These are phyloP conservation scores for Buddleja alternifolia DNA, from an alignment of 257 asterid genomes.

Conservation along the genomic window DNA sequence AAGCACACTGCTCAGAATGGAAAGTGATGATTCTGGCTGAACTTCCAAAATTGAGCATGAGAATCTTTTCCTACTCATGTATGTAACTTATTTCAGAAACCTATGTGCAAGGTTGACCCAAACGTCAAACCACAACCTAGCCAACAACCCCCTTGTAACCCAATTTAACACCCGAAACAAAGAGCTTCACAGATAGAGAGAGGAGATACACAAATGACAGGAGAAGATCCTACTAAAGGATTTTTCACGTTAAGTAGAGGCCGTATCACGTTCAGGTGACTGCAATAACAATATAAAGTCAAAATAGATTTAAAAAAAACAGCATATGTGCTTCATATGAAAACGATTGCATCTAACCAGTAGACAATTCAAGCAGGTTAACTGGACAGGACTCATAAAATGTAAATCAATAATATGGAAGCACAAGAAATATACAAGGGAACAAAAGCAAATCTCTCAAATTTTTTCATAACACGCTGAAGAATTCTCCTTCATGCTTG, in stretches of 20 bases:
- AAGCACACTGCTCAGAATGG: not conserved
- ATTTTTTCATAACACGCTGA: not conserved
- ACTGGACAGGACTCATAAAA: not conserved
- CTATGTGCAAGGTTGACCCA: not conserved
- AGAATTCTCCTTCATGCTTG: not conserved
- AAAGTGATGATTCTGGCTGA: not conserved
- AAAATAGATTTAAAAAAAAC: not conserved
- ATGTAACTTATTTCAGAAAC: not conserved
- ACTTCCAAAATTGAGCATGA: not conserved
- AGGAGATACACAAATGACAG: not conserved
- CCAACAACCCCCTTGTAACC: not conserved
- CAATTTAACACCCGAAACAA: not conserved
- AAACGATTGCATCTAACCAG: not conserved
- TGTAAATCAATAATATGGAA: not conserved
- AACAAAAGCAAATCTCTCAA: slow-evolving; percentile 6
- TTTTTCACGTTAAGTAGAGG: not conserved
- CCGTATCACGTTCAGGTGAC: slow-evolving; percentile 6
- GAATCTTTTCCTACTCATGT: not conserved
- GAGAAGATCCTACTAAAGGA: no score
- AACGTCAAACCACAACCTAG: not conserved
- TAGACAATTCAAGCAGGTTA: slow-evolving; percentile 12
- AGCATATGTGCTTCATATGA: not conserved
- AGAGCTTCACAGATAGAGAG: not conserved
- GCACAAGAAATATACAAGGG: not conserved
- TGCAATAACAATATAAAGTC: slow-evolving; percentile 11